Conservation (phyloP, 352 stramenopile genomes). For the Globisporangium yorkense region DNA sequence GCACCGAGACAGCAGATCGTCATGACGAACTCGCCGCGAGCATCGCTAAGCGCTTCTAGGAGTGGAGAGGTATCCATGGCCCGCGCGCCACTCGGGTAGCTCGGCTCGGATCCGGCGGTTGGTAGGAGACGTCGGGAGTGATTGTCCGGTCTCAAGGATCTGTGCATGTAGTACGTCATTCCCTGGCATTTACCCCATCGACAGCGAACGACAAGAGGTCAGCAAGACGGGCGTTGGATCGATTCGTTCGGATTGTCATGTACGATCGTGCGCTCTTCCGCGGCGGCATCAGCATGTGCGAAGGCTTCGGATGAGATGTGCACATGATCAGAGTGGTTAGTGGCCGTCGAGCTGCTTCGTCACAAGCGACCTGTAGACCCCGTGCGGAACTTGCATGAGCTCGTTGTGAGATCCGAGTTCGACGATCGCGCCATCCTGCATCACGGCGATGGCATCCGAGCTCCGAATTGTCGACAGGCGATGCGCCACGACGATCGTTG, state of each 20-base stretch:
- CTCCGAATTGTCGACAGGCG: slow-evolving; percentile 80
- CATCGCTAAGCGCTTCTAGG: slow-evolving; percentile 18
- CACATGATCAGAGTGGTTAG: neutral
- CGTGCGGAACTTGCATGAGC: slow-evolving; percentile 19
- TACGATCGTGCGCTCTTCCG: no score
- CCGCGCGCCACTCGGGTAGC: neutral
- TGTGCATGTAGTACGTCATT: no score
- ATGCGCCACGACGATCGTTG: slow-evolving; percentile 85
- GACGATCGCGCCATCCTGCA: slow-evolving; percentile 66
- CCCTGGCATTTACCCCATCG: no score
- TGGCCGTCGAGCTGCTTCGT: neutral
- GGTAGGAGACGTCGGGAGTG: neutral
- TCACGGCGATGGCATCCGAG: slow-evolving; percentile 83
- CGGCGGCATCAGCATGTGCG: neutral
- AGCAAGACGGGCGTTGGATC: no score
- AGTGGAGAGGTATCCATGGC: neutral
- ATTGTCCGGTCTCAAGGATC: neutral
- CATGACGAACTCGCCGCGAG: slow-evolving; percentile 21
- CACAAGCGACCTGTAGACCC: slow-evolving; percentile 19
- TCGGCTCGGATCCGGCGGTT: neutral
- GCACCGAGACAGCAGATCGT: slow-evolving; percentile 96
- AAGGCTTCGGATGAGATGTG: neutral
- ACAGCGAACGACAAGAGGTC: no score
- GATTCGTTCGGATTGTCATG: no score
- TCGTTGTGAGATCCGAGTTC: slow-evolving; percentile 83